Evolutionary conservation across 176 grass and related monocot genomes (phyloP), one percentile per base, ranked within the genome.

Genomic region (Oryza glumipatula): DNA sequence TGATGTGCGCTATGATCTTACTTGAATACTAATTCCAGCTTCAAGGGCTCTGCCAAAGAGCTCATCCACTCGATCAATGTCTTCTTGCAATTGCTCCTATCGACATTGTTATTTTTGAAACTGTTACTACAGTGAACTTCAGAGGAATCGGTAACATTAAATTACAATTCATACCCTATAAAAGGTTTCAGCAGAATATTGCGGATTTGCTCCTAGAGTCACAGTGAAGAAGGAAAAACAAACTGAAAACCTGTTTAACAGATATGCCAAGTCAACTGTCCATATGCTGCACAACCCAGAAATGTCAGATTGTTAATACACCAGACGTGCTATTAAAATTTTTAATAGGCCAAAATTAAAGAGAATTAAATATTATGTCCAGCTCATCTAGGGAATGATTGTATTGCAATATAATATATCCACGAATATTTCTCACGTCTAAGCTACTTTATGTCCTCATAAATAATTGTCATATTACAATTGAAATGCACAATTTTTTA

Each of bases 41-140:
- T 94, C 88, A 76, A 94, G 43, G 22, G 96, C 96, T 79, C 89
- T 99, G 58, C 85, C 86, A 84, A 99, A 99, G 41, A 99, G 87
- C 21, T 89, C 88, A 19, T 87, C 81, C 9, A 99, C 96, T 70
- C 96, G 70, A 68, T 87, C 72, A 63, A 91, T 94, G 76, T 99
- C 96, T 92, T 96, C 96, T 92, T 95, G 74, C 77, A 99, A 49
- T 96, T 99, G 96, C 77, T 94, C 94, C 96, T 98, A 70, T 87
- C 66, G 75, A 32, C 72, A 82, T 75, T 44, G 9, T 32, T 35
- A 61, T 21, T 65, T 80, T 81, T 41, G 21, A 32, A 71, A 89
- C 76, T 21, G 80, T 86, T 66, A 91, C 0, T 52, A 14, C 1
- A 46, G 32, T 38, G 17, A 68, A 75, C 39, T 66, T 44, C 66